Percentiles rank a stretch among this genome's conserved stretches.
These are phyloP conservation scores for Dichotomocladium elegans DNA, from an alignment of 371 early-diverging fungal genomes.

Conservation along the genomic window DNA sequence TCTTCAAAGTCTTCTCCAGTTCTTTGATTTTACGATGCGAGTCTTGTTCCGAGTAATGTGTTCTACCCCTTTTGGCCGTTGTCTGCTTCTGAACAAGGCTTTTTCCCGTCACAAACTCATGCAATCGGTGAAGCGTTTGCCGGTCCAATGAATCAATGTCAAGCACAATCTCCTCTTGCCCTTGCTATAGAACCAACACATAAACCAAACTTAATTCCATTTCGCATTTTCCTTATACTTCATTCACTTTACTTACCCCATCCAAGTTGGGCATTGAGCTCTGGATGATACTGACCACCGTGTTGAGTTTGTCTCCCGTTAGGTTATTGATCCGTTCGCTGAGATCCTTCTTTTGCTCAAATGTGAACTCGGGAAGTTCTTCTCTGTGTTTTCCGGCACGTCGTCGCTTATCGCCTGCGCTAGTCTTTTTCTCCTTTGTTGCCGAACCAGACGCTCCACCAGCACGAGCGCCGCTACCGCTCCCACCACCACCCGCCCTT, in stretches of 20 bases:
- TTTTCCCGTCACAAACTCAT: conserved; percentile 76
- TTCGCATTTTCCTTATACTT: not conserved
- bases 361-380: conserved; percentile 63
- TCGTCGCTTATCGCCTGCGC: conserved; percentile 17
- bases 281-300: conserved; percentile 84
- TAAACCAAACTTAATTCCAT: not conserved
- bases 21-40: conserved; percentile 57
- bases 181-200: conserved; percentile 33
- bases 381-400: conserved; percentile 25
- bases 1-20: conserved; percentile 64
- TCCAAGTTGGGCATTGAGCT: conserved; percentile 78
- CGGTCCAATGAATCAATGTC: conserved; percentile 91
- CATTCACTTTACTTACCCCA: conserved; percentile 38
- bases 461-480: too few species aligned
- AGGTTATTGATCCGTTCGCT: conserved; percentile 80
- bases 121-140: conserved; percentile 79
- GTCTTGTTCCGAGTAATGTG: conserved; percentile 48
- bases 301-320: conserved; percentile 70
- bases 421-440: conserved; percentile 5
- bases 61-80: conserved; percentile 21
- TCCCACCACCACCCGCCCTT: not conserved
- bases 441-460: not conserved
- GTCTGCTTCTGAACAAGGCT: conserved; percentile 21
- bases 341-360: conserved; percentile 89
- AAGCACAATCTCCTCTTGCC: conserved; percentile 89